Evolutionary conservation across 805 yeast genomes (phyloP).

Genomic region (Wickerhamiella dianesei): DNA sequence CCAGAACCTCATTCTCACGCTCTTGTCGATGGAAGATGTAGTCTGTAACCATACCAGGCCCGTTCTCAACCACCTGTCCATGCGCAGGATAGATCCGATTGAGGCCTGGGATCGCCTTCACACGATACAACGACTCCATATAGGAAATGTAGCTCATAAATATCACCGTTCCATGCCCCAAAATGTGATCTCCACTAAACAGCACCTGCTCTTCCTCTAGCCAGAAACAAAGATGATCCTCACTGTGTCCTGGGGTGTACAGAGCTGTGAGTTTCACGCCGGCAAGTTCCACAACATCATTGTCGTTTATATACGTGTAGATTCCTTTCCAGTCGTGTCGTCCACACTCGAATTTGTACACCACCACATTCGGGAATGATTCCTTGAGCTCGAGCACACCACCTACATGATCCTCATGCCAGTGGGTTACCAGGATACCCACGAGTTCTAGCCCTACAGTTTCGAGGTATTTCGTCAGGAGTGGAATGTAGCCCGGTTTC

Average conservation of each 20-base stretch:
- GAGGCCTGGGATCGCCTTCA: constrained; percentile 10
- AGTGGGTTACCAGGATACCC: constrained; percentile 24
- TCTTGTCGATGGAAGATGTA: constrained; percentile 26
- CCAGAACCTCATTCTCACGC: constrained; percentile 24
- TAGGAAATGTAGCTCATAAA: constrained; percentile 23
- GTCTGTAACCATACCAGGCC: constrained; percentile 20
- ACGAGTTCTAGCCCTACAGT: constrained; percentile 6
- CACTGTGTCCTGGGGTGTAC: constrained; percentile 28
- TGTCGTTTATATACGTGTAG: constrained; percentile 16
- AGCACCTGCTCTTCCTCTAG: constrained; percentile 25
- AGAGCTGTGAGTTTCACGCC: constrained; percentile 22
- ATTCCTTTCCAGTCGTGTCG: not conserved
- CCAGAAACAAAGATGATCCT: constrained; percentile 26
- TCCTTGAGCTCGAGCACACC: constrained; percentile 19
- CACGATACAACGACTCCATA: constrained; percentile 19
- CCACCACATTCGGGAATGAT: constrained; percentile 8
- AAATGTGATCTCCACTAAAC: constrained; percentile 28
- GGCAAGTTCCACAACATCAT: constrained; percentile 16
- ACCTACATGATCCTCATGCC: constrained; percentile 28
- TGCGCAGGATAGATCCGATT: constrained; percentile 27
- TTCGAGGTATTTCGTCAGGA: constrained; percentile 18
- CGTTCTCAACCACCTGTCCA: constrained; percentile 25
- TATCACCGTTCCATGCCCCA: constrained; percentile 28
- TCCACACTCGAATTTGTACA: constrained; percentile 10
- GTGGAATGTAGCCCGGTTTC: constrained; percentile 18